Percentiles rank a stretch among this genome's conserved stretches.
These are phyloP conservation scores for Saccharum officinarum DNA, from an alignment of 176 grass and related monocot species.

Conservation along the genomic window DNA sequence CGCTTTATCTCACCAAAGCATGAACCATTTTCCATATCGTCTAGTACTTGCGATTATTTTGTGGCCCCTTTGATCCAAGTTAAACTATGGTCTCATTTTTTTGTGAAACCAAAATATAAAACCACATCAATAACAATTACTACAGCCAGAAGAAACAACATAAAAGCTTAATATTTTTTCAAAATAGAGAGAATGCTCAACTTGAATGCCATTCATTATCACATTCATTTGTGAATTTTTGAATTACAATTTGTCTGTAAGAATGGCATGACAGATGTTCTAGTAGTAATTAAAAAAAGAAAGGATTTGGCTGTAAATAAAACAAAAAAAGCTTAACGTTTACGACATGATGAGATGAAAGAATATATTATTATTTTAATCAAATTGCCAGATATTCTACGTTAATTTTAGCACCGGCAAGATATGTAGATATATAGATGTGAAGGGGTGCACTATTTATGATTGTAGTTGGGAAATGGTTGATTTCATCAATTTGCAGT, in stretches of 20 bases:
- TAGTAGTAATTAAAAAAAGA: not conserved
- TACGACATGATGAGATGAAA: not conserved
- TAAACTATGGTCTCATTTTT: not conserved
- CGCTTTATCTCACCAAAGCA: not conserved
- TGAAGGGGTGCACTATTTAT: not conserved
- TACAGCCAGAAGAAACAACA: not conserved
- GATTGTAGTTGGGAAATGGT: not conserved
- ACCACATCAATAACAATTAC: not conserved
- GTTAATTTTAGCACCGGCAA: not conserved
- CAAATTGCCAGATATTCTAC: not conserved
- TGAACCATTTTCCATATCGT: not conserved
- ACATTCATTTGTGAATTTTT: not conserved
- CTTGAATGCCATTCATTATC: not conserved
- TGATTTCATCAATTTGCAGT: not conserved
- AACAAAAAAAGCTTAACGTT: not conserved
- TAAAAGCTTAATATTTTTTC: not conserved
- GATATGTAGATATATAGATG: not conserved
- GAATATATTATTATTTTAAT: not conserved
- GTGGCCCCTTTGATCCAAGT: not conserved
- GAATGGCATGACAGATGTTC: not conserved
- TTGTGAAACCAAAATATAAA: not conserved
- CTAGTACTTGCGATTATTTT: not conserved
- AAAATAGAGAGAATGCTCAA: not conserved
- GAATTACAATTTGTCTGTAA: not conserved
- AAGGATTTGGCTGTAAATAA: not conserved